Percentiles rank a stretch among this genome's conserved stretches.
Evolutionary conservation across 495 filamentous ascomycete species (phyloP).

Genomic region (Penicillium subrubescens): DNA sequence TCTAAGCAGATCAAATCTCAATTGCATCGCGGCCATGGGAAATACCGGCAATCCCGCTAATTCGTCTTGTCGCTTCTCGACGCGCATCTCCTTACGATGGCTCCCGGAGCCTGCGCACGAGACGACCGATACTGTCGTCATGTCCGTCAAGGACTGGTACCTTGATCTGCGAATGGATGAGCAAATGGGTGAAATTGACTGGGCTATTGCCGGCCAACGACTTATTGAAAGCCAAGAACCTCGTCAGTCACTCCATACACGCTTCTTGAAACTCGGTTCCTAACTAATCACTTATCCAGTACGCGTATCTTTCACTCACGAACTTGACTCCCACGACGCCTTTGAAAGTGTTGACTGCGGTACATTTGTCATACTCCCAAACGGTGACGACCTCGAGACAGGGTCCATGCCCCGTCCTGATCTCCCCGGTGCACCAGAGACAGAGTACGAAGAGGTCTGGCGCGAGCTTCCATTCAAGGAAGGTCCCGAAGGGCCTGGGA

Average conservation of each 20-base stretch:
- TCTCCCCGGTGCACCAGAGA: slow-evolving; percentile 35
- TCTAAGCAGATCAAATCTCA: background rate
- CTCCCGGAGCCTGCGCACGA: slow-evolving; percentile 41
- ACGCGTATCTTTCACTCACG: slow-evolving; percentile 43
- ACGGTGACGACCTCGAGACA: slow-evolving; percentile 45
- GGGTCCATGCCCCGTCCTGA: slow-evolving; percentile 44
- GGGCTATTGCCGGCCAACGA: slow-evolving; percentile 45
- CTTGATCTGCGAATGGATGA: slow-evolving; percentile 46
- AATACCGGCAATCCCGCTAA: background rate
- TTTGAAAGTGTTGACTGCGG: slow-evolving; percentile 44
- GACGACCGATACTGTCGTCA: slow-evolving; percentile 48
- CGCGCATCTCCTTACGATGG: slow-evolving; percentile 49
- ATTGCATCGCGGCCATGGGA: slow-evolving; percentile 10
- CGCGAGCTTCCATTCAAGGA: slow-evolving; percentile 33
- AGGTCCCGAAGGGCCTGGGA: slow-evolving; percentile 23
- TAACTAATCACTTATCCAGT: slow-evolving; percentile 18
- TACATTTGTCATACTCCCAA: slow-evolving; percentile 38
- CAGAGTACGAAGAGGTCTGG: slow-evolving; percentile 46
- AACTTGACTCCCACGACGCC: slow-evolving; percentile 42
- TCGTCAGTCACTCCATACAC: slow-evolving; percentile 15
- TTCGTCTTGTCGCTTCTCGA: slow-evolving; percentile 37
- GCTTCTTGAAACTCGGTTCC: background rate
- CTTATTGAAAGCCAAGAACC: slow-evolving; percentile 35
- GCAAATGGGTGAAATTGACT: slow-evolving; percentile 35
- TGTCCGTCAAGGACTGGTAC: slow-evolving; percentile 48